These are phyloP conservation scores for Tulasnella sp. DNA, from an alignment of 768 basidiomycete genomes.

Conservation along the genomic window DNA sequence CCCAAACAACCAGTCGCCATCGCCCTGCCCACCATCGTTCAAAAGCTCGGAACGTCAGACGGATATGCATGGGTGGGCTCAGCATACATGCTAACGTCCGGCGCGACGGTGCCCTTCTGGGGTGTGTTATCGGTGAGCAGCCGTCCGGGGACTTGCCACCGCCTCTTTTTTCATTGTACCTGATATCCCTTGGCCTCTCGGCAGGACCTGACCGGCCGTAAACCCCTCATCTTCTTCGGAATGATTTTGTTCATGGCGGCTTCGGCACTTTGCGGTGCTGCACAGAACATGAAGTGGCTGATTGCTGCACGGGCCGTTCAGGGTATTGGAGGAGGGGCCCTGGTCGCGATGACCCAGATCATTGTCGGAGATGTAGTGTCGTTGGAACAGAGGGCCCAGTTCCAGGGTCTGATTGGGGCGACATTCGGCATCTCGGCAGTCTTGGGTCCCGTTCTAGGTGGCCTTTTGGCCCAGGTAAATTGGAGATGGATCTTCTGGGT, in stretches of 20 bases:
- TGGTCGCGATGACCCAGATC: slow-evolving; percentile 68
- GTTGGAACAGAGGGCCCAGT: slow-evolving; percentile 74
- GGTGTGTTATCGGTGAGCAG: slow-evolving; percentile 16
- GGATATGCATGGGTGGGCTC: slow-evolving; percentile 68
- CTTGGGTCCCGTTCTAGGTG: slow-evolving; percentile 75
- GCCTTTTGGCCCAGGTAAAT: slow-evolving; percentile 69
- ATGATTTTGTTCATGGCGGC: slow-evolving; percentile 70
- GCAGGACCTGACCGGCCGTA: slow-evolving; percentile 52
- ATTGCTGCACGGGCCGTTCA: slow-evolving; percentile 73
- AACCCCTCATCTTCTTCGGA: slow-evolving; percentile 62
- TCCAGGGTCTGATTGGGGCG: slow-evolving; percentile 65
- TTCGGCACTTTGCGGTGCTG: slow-evolving; percentile 76
- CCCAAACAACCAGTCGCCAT: slow-evolving; percentile 42
- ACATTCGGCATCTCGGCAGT: slow-evolving; percentile 69
- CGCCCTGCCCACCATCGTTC: slow-evolving; percentile 68
- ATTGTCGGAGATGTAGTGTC: slow-evolving; percentile 81
- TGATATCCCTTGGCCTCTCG: background rate
- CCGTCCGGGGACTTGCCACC: too few relatives aligned
- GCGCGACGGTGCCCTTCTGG: slow-evolving; percentile 20
- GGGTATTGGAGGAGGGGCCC: slow-evolving; percentile 78
- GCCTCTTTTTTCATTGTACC: background rate
- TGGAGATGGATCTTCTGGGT: slow-evolving; percentile 61
- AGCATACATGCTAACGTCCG: slow-evolving; percentile 67
- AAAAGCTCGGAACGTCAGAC: slow-evolving; percentile 55
- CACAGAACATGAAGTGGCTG: slow-evolving; percentile 73